Base-by-base conservation (phyloP, 768 basidiomycete genomes). In the Suillus plorans region DNA sequence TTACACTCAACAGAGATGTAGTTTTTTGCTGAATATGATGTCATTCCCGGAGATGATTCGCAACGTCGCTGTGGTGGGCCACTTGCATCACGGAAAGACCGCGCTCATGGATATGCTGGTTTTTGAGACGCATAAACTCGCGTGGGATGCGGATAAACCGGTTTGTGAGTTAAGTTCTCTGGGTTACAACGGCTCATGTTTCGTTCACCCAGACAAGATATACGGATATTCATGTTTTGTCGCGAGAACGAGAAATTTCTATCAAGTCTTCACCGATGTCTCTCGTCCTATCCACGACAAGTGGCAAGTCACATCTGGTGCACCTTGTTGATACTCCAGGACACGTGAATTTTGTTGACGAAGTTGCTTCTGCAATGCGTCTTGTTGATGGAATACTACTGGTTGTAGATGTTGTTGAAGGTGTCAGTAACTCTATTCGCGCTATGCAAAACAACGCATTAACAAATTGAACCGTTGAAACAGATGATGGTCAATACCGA, bases 211-310 rank as follows among this genome's bases (percentile, higher is more conserved):
- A 99, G 97, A 83, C 87, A 47, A 93, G 95, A 63, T 99, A 99
- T 75, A 99, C 97, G 61, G 97, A 99, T 74, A 97, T 94, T 0
- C 97, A 99, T 75, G 76, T 92, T 53, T 82, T 99, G 44, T 91
- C 97, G 41, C 86, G 95, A 66, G 86, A 91, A 69, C 89, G 97
- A 36, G 89, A 88, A 70, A 92, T 99, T 66, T 99, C 97, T 12
- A 89, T 99, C 71, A 99, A 99, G 79, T 97, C 97, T 2, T 93
- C 91, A 0, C 95, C 97, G 9, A 97, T 99, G 89, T 97, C 96
- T 16, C 84, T 99, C 60, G 81, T 99, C 62, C 82, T 98, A 5
- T 86, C 87, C 20, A 92, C 86, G 16, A 95, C 94, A 16, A 80
- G 84, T 52, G 94, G 95, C 63, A 99, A 99, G 80, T 97, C 95